phyloP scores from a whole-genome alignment of 495 filamentous ascomycete species.

The Corynascus novoguineensis region DNA sequence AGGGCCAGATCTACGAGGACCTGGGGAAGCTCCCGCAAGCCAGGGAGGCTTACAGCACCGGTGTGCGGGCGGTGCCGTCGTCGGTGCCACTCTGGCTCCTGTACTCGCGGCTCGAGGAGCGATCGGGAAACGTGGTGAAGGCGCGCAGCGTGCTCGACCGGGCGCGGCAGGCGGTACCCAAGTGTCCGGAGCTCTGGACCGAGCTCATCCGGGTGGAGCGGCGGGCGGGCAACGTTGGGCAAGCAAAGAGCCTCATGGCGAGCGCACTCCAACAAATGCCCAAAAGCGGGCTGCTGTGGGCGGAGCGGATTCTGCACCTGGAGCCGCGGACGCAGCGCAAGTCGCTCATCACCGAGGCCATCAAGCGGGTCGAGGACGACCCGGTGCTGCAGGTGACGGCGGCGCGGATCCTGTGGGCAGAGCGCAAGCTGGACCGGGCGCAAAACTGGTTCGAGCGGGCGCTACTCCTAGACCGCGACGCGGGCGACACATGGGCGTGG shows the following conservation, averaged over 20 bases:
- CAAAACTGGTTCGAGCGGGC: constrained; percentile 97
- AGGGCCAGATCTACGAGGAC: constrained; percentile 91
- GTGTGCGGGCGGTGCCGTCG: constrained; percentile 77
- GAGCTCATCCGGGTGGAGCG: constrained; percentile 90
- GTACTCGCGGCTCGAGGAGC: constrained; percentile 81
- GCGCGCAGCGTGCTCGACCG: constrained; percentile 89
- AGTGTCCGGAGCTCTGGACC: constrained; percentile 78
- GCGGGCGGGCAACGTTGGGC: constrained; percentile 72
- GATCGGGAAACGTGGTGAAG: constrained; percentile 75
- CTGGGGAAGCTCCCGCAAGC: constrained; percentile 73
- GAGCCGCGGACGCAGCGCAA: constrained; percentile 88
- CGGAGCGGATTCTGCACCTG: constrained; percentile 89
- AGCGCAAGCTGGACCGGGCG: constrained; percentile 80
- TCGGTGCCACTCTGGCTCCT: constrained; percentile 86
- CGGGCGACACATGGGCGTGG: constrained; percentile 96
- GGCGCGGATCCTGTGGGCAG: constrained; percentile 52
- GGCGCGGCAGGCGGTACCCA: constrained; percentile 77
- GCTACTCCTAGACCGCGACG: constrained; percentile 73
- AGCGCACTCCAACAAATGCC: constrained; percentile 85
- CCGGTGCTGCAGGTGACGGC: constrained; percentile 66
- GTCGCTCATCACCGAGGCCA: constrained; percentile 81
- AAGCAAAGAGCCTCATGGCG: constrained; percentile 88
- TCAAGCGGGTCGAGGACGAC: constrained; percentile 94
- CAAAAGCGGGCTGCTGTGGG: constrained; percentile 85
- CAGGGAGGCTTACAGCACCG: constrained; percentile 83